These are phyloP conservation scores for Berkeleyomyces basicola DNA, from an alignment of 2,329 filamentous ascomycete species.

Conservation along the genomic window DNA sequence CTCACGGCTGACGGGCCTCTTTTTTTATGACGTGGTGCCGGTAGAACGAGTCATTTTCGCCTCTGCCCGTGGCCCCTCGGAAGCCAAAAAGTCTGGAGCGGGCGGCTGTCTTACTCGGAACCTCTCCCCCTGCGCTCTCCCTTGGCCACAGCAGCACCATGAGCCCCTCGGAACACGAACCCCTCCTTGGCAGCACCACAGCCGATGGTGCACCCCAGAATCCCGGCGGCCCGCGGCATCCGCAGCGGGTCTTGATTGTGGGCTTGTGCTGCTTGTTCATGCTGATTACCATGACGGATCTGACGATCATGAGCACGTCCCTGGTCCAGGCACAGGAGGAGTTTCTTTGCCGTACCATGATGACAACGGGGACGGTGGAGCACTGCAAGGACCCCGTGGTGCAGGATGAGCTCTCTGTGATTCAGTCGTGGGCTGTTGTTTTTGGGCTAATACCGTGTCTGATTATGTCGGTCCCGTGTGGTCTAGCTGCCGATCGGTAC, in stretches of 20 bases:
- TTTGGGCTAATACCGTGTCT: constrained; percentile 15
- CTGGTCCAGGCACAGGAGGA: constrained; percentile 12
- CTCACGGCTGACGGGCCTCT: too few species aligned
- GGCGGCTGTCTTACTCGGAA: too few species aligned
- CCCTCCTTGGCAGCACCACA: not conserved
- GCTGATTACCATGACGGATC: constrained; percentile 8
- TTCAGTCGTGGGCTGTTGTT: constrained; percentile 15
- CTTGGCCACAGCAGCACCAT: not conserved
- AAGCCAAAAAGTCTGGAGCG: too few species aligned
- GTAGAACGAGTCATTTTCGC: not conserved
- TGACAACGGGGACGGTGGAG: not conserved
- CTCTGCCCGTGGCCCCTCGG: not conserved
- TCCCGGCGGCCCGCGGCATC: not conserved
- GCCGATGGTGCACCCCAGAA: not conserved
- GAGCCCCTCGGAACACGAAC: not conserved
- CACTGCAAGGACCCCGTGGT: constrained; percentile 15
- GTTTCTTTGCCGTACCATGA: constrained; percentile 8
- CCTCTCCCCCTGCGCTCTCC: too few species aligned
- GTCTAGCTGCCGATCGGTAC: constrained; percentile 15
- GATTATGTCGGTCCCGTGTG: constrained; percentile 15
- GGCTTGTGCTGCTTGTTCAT: constrained; percentile 12
- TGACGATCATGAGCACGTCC: constrained; percentile 13
- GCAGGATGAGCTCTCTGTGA: constrained; percentile 16
- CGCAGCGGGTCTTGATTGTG: not conserved
- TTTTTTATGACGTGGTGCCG: not conserved